These are phyloP conservation scores for Diplodia seriata DNA, from an alignment of 2,329 filamentous ascomycete genomes.

Conservation along the genomic window DNA sequence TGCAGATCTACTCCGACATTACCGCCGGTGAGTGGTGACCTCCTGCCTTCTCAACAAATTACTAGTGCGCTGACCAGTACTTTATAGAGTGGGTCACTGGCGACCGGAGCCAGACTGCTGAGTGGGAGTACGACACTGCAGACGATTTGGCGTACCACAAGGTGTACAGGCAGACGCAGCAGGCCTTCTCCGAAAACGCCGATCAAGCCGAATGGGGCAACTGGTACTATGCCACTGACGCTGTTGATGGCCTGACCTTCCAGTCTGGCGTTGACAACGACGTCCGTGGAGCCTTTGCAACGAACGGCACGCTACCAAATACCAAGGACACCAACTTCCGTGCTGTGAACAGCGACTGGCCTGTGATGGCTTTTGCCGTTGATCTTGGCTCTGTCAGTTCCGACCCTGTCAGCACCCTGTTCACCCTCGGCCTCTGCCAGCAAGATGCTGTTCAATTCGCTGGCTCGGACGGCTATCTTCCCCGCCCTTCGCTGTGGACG, in stretches of 20 bases:
- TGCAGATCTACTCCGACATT: constrained; percentile 76
- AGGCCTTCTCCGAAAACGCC: constrained; percentile 55
- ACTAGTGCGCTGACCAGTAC: background rate
- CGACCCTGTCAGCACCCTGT: constrained; percentile 51
- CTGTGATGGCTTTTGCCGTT: constrained; percentile 61
- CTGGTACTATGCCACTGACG: constrained; percentile 61
- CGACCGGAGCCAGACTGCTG: constrained; percentile 60
- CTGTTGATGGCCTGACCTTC: constrained; percentile 50
- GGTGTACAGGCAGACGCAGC: constrained; percentile 56
- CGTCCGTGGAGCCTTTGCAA: constrained; percentile 57
- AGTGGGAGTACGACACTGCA: constrained; percentile 65
- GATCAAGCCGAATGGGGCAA: constrained; percentile 62
- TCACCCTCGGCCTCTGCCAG: constrained; percentile 60
- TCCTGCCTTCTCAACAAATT: constrained; percentile 5
- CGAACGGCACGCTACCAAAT: constrained; percentile 54
- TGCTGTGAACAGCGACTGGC: constrained; percentile 57
- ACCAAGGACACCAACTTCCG: constrained; percentile 59
- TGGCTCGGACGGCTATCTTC: constrained; percentile 48
- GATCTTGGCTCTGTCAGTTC: constrained; percentile 56
- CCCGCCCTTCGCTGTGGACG: constrained; percentile 58
- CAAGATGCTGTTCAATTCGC: constrained; percentile 59
- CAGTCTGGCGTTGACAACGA: constrained; percentile 55
- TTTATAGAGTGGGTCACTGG: constrained; percentile 73
- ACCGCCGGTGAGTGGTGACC: constrained; percentile 64
- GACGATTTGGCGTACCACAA: constrained; percentile 66